phyloP scores from a whole-genome alignment of 371 early-diverging fungal species.

The Apophysomyces elegans region DNA sequence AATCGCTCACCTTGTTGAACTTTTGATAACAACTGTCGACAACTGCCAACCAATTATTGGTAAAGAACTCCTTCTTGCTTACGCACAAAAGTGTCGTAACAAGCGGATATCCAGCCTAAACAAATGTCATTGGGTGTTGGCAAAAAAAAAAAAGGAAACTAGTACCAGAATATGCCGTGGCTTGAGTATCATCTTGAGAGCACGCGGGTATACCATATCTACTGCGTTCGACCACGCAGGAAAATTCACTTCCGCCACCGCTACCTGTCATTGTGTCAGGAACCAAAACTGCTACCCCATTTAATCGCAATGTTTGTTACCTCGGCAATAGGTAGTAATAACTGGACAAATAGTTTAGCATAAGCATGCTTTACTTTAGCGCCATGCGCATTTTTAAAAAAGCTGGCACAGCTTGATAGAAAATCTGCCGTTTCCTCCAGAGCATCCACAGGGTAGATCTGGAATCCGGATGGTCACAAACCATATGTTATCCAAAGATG shows the following conservation, averaged over 20 bases:
- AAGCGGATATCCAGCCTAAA: slow-evolving; percentile 83
- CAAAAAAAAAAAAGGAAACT: background rate
- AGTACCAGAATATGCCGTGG: slow-evolving; percentile 72
- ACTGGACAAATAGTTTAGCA: slow-evolving; percentile 85
- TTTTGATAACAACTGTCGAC: slow-evolving; percentile 81
- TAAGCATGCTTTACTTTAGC: slow-evolving; percentile 90
- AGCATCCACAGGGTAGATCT: slow-evolving; percentile 91
- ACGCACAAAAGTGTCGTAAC: slow-evolving; percentile 88
- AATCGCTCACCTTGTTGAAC: slow-evolving; percentile 67
- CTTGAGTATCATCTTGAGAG: slow-evolving; percentile 86
- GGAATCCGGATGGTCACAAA: background rate
- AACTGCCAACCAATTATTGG: slow-evolving; percentile 74
- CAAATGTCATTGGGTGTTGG: slow-evolving; percentile 5
- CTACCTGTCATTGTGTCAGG: slow-evolving; percentile 55
- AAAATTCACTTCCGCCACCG: slow-evolving; percentile 93
- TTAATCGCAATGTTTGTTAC: slow-evolving; percentile 42
- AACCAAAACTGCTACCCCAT: background rate
- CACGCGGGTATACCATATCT: slow-evolving; percentile 90
- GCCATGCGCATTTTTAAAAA: slow-evolving; percentile 84
- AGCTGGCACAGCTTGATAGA: slow-evolving; percentile 82
- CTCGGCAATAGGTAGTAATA: slow-evolving; percentile 89
- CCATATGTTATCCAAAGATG: no score
- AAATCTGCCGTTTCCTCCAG: slow-evolving; percentile 95
- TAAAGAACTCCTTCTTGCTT: slow-evolving; percentile 87
- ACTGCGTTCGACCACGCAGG: slow-evolving; percentile 92